Evolutionary conservation across 2,329 filamentous ascomycete species (phyloP), one percentile per base, ranked within the genome.

Genomic region (Dactylonectria estremocensis): DNA sequence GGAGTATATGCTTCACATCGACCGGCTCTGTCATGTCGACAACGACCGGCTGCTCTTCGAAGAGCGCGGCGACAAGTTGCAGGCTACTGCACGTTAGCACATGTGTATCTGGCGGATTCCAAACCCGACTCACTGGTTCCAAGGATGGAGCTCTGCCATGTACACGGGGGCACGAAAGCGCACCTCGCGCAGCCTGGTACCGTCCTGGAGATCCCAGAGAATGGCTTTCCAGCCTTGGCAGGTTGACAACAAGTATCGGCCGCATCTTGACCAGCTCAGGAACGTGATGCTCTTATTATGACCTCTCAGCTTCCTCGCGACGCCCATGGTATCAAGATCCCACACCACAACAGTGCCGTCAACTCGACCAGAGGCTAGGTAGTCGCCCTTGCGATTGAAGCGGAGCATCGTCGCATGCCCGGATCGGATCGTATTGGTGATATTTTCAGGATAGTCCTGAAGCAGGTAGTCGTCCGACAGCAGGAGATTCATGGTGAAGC

Each of bases 171-270:
- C 94, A 72, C 95, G 92, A 77, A 99, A 97, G 72, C 95, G 93
- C 75, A 98, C 92, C 73, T 94, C 95, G 72, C 95, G 92, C 76
- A 95, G 85, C 67, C 93, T 86, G 77, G 92, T 87, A 53, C 89
- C 87, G 66, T 89, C 85, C 61, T 88, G 88, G 66, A 99, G 85
- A 81, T 99, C 96, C 96, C 96, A 99, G 1, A 99, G 87, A 57
- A 97, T 95, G 70, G 93, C 95, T 82, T 97, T 97, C 93, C 95
- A 98, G 77, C 97, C 96, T 80, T 98, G 94, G 50, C 95, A 97
- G 11, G 95, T 93, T 66, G 94, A 97, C 64, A 99, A 88, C 59
- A 99, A 86, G 81, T 97, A 98, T 72, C 94, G 89, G 28, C 96
- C 95, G 82, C 95, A 94, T 75, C 92, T 89, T 59, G 95, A 98